Evolutionary conservation across 352 stramenopile genomes (phyloP).

Genomic region (Thraustochytrium striatum): DNA sequence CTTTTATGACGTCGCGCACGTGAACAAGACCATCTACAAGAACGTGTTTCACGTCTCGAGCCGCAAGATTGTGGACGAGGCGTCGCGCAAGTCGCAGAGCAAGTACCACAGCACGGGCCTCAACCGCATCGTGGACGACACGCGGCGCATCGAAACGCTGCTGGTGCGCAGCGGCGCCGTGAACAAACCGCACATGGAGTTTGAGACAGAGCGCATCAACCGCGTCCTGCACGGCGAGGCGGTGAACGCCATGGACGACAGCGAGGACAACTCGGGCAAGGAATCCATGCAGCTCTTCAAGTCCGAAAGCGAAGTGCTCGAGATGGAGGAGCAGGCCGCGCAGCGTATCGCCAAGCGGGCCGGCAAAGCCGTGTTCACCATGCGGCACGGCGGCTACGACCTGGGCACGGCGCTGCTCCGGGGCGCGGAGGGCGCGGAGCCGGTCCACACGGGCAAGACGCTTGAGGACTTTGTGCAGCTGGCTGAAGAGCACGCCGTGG

Average conservation of each 20-base stretch:
- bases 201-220: conserved; percentile 33
- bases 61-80: conserved; percentile 2
- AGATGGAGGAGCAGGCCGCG: not conserved
- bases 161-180: conserved; percentile 24
- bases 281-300: not conserved
- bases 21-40: conserved; percentile 9
- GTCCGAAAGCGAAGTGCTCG: not conserved
- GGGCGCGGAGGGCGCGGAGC: not conserved
- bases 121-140: not conserved
- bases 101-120: not conserved
- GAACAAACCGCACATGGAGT: conserved; percentile 43
- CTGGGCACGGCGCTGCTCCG: not conserved
- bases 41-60: conserved; percentile 19
- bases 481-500: not conserved
- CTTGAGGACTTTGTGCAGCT: conserved; percentile 19
- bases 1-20: conserved; percentile 21
- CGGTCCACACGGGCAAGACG: conserved; percentile 8
- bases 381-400: conserved; percentile 34
- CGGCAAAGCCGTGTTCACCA: not conserved
- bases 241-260: not conserved
- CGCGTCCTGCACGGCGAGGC: not conserved
- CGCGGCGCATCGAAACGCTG: conserved; percentile 17
- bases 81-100: not conserved
- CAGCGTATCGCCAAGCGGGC: not conserved
- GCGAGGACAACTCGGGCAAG: not conserved